Base-by-base conservation (phyloP, 192 early-diverging fungal species). In the Podochytrium sp. region DNA sequence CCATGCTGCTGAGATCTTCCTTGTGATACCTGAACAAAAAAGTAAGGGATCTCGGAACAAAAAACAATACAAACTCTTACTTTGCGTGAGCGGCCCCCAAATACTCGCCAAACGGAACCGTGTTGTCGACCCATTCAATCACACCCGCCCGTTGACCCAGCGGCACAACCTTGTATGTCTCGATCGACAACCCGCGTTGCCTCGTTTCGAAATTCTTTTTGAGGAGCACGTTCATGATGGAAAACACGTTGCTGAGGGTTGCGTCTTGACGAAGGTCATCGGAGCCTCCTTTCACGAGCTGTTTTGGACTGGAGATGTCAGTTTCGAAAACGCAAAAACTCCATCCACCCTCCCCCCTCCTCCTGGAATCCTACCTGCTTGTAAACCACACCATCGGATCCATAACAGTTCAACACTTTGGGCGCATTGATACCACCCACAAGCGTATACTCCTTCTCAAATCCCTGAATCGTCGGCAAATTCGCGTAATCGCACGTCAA, bases 251-350 rank as follows among this genome's bases (percentile, higher is more conserved):
- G 59, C 85, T 80, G 6, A 93, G 83, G 14, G 91, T 82, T 2
- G 90, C 89, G 61, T 93, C 92, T 77, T 93, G 92, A n/a, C 92
- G 83, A 67, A 93, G 59, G 56, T 93, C 92, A 75, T 93, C 92
- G 60, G 72, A 67, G 33, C 60, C 78, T 34, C 77, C 78, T 70
- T 86, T 86, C 18, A 86, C 83, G 42, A 86, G 74, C 76, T 84
- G 67, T n/a, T n/a, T n/a, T 51, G 39, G 1, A 5, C 37, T 20
- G 29, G 12, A 51, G 37, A 75, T 35, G 27, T 34, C n/a, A n/a
- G 30, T 30, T 29, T 6, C 7, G 37, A 16, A 50, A 27, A 65
- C 78, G 27, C 6, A n/a, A 12, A 35, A 59, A 76, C n/a, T n/a
- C n/a, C 14, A 6, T 23, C 67, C 65, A 25, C 72, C 12, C 25